phyloP scores from a whole-genome alignment of 345 rosid genomes.

The Aquilaria malaccensis region DNA sequence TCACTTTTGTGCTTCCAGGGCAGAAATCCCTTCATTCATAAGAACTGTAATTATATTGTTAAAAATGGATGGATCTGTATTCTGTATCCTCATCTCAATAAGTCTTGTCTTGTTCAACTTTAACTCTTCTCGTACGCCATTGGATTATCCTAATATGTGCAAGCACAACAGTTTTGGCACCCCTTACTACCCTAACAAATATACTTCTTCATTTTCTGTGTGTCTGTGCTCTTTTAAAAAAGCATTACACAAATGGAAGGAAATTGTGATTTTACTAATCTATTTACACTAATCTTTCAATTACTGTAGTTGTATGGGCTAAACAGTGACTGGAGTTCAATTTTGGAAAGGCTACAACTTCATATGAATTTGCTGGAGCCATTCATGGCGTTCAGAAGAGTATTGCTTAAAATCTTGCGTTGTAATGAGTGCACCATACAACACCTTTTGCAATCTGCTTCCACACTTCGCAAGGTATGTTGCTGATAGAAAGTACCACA shows the following conservation, averaged over 20 bases:
- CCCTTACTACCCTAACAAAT: too few relatives aligned
- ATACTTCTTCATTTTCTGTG: too few relatives aligned
- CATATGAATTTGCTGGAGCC: slow-evolving; percentile 96
- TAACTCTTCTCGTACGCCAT: too few relatives aligned
- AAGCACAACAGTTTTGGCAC: too few relatives aligned
- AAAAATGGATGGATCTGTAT: too few relatives aligned
- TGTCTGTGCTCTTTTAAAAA: too few relatives aligned
- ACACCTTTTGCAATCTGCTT: slow-evolving; percentile 88
- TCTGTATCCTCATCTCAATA: too few relatives aligned
- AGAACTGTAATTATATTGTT: too few relatives aligned
- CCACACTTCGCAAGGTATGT: slow-evolving; percentile 87
- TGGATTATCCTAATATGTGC: too few relatives aligned
- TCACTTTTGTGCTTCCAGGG: too few relatives aligned
- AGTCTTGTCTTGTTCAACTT: too few relatives aligned
- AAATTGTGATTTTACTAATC: slow-evolving; percentile 5
- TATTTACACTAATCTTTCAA: slow-evolving; percentile 15
- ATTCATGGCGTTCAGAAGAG: slow-evolving; percentile 81
- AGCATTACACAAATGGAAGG: background rate
- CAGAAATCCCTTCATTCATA: too few relatives aligned
- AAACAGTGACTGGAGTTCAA: slow-evolving; percentile 66
- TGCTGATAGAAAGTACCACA: background rate
- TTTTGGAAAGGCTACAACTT: slow-evolving; percentile 59
- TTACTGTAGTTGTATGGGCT: slow-evolving; percentile 64
- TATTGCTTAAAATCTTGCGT: slow-evolving; percentile 71
- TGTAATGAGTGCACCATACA: slow-evolving; percentile 49